phyloP scores from a whole-genome alignment of 192 early-diverging fungal genomes.

The Umbelopsis sp. region DNA sequence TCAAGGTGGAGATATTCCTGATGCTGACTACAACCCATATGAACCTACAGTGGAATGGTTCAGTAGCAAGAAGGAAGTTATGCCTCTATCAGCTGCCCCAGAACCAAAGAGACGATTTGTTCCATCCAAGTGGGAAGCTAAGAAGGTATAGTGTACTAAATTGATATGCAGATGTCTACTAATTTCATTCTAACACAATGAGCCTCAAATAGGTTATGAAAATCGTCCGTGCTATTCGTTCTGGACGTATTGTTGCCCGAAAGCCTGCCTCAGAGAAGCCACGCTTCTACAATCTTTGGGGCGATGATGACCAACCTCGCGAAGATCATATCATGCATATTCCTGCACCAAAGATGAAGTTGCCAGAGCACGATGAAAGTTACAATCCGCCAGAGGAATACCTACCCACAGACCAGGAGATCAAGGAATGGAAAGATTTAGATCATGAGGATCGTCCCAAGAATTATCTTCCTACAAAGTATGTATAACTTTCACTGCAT shows the following conservation, averaged over 20 bases:
- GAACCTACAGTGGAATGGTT: slow-evolving; percentile 96
- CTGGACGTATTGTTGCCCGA: slow-evolving; percentile 78
- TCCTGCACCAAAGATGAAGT: slow-evolving; percentile 84
- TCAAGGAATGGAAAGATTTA: slow-evolving; percentile 72
- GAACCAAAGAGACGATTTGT: slow-evolving; percentile 95
- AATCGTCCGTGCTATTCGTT: slow-evolving; percentile 94
- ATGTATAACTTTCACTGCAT: background rate
- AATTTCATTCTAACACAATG: background rate
- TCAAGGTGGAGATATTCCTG: slow-evolving; percentile 79
- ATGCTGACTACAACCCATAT: slow-evolving; percentile 87
- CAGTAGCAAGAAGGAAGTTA: slow-evolving; percentile 77
- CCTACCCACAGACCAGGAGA: slow-evolving; percentile 81
- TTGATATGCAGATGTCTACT: background rate
- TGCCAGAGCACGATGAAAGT: slow-evolving; percentile 91
- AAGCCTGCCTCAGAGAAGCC: slow-evolving; percentile 59
- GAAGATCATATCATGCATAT: slow-evolving; percentile 74
- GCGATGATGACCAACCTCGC: slow-evolving; percentile 62
- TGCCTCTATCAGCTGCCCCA: slow-evolving; percentile 86
- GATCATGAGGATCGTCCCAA: slow-evolving; percentile 79
- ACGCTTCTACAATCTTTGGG: slow-evolving; percentile 89
- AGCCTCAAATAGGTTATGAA: slow-evolving; percentile 76
- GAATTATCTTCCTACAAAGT: slow-evolving; percentile 68
- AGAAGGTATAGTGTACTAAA: slow-evolving; percentile 53
- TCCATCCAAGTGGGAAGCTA: slow-evolving; percentile 94
- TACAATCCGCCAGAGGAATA: slow-evolving; percentile 98